These are phyloP conservation scores for Porcisia deanei DNA, from an alignment of 208 protist species.

Conservation along the genomic window DNA sequence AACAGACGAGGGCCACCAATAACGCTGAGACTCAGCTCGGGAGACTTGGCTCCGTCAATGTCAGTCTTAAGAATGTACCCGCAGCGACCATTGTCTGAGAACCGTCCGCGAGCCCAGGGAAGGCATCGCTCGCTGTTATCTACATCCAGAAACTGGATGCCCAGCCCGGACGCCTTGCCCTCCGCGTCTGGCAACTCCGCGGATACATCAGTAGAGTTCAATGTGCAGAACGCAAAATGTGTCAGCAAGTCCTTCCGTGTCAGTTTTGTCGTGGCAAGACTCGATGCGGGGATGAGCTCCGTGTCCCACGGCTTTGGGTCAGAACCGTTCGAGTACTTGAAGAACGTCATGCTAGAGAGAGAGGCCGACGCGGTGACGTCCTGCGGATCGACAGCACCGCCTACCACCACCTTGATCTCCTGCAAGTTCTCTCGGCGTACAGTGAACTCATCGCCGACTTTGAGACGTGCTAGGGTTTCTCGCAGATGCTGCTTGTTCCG, in stretches of 20 bases:
- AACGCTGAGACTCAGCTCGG: slow-evolving; percentile 60
- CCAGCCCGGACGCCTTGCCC: slow-evolving; percentile 44
- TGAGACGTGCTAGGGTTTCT: slow-evolving; percentile 51
- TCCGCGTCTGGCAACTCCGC: slow-evolving; percentile 32
- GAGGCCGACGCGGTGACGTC: slow-evolving; percentile 52
- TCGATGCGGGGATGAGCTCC: slow-evolving; percentile 28
- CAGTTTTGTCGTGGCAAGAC: slow-evolving; percentile 31
- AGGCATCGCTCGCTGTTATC: slow-evolving; percentile 52
- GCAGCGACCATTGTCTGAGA: slow-evolving; percentile 81
- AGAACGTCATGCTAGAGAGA: slow-evolving; percentile 80
- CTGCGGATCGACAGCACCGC: slow-evolving; percentile 68
- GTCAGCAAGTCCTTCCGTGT: slow-evolving; percentile 46
- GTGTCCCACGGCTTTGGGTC: slow-evolving; percentile 73
- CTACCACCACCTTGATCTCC: slow-evolving; percentile 85
- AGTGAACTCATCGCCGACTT: slow-evolving; percentile 84
- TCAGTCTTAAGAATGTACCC: slow-evolving; percentile 85
- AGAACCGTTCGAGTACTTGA: slow-evolving; percentile 55
- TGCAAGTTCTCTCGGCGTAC: slow-evolving; percentile 84
- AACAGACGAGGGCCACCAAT: slow-evolving; percentile 75
- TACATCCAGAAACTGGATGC: slow-evolving; percentile 78
- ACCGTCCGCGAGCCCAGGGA: slow-evolving; percentile 69
- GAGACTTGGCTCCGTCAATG: slow-evolving; percentile 39
- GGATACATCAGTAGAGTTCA: slow-evolving; percentile 25
- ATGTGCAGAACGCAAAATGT: slow-evolving; percentile 73
- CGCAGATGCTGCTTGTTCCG: slow-evolving; percentile 83